Evolutionary conservation across 345 rosid species (phyloP).

Genomic region (Gynandropsis gynandra): DNA sequence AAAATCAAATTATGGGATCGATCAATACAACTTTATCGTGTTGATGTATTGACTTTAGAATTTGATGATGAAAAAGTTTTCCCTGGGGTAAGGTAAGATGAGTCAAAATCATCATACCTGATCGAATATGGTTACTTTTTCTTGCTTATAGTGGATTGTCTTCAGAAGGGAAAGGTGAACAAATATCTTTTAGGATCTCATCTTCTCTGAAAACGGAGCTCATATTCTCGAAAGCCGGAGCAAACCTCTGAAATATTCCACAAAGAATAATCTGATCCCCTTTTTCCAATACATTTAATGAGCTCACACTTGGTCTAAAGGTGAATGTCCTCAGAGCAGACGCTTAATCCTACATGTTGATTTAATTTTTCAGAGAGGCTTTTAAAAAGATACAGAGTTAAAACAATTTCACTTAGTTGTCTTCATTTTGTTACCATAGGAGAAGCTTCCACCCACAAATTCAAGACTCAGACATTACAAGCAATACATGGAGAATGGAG

Average conservation of each 20-base stretch:
- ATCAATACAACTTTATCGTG: constrained; percentile 31
- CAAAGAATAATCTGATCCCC: constrained; percentile 32
- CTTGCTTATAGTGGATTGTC: not conserved
- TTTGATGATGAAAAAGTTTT: constrained; percentile 33
- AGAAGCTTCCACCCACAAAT: constrained; percentile 42
- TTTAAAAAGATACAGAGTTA: no score
- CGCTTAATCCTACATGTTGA: no score
- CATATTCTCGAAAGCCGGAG: no score
- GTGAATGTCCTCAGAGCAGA: no score
- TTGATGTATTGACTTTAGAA: constrained; percentile 26
- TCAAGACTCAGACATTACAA: constrained; percentile 44
- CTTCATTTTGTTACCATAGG: no score
- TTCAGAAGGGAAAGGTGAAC: constrained; percentile 20
- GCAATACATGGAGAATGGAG: constrained; percentile 35
- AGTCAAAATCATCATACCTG: constrained; percentile 16
- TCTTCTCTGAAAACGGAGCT: constrained; percentile 35
- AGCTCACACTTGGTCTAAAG: constrained; percentile 34
- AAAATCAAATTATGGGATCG: constrained; percentile 35
- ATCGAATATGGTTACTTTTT: not conserved
- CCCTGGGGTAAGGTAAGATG: constrained; percentile 28
- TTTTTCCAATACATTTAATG: constrained; percentile 42
- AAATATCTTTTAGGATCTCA: no score
- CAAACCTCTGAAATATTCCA: constrained; percentile 22
- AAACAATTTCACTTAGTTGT: no score
- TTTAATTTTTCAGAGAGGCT: no score